Conservation (phyloP, 768 basidiomycete species). For the Grammothele lineata region DNA sequence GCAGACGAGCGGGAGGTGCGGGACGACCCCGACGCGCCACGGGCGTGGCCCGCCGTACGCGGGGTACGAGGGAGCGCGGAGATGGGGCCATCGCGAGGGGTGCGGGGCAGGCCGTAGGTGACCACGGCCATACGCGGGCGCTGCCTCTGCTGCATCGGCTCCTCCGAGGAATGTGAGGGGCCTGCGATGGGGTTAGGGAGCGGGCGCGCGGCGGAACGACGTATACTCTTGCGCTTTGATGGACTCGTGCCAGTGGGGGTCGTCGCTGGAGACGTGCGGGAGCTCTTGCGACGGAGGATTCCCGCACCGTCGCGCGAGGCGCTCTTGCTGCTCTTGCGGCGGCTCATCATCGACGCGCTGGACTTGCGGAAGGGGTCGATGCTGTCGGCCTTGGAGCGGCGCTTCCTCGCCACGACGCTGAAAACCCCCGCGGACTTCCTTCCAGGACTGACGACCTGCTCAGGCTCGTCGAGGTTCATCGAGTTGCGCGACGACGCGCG, state of each 20-base stretch:
- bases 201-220: too few species aligned
- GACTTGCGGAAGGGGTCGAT: conserved; percentile 16
- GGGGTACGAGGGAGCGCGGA: conserved; percentile 4
- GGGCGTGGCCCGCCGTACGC: background rate
- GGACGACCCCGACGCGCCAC: conserved; percentile 3
- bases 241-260: too few species aligned
- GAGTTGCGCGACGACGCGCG: conserved; percentile 14
- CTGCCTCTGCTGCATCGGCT: too few species aligned
- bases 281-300: background rate
- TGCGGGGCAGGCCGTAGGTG: too few species aligned
- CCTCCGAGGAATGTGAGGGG: too few species aligned
- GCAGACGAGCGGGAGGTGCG: too few species aligned
- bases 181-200: too few species aligned
- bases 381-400: conserved; percentile 12
- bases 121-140: too few species aligned
- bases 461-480: background rate
- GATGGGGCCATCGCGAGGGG: too few species aligned
- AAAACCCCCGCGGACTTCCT: background rate
- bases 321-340: conserved; percentile 3
- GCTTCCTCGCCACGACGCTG: conserved; percentile 5
- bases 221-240: too few species aligned
- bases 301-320: background rate
- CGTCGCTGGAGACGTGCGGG: background rate
- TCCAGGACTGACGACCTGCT: background rate
- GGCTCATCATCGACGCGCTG: background rate